These are phyloP conservation scores for Knufia fluminis DNA, from an alignment of 2,329 filamentous ascomycete genomes.

Conservation along the genomic window DNA sequence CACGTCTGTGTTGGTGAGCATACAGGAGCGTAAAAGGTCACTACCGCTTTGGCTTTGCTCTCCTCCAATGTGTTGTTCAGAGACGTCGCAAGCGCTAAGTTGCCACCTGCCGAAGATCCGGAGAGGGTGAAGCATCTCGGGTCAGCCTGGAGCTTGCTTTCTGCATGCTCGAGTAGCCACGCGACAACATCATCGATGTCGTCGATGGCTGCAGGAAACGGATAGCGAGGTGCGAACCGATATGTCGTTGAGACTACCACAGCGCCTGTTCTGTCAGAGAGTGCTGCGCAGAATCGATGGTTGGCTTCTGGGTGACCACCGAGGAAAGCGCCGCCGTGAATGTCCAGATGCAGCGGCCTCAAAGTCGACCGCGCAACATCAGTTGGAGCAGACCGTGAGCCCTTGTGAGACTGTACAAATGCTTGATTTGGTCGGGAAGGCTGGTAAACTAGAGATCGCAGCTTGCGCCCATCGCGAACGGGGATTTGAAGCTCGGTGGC, in stretches of 20 bases:
- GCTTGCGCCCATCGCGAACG: not conserved
- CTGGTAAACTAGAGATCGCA: not conserved
- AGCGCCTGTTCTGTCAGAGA: constrained; percentile 3
- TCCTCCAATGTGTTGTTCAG: constrained; percentile 23
- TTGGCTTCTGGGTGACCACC: constrained; percentile 12
- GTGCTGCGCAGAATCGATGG: not conserved
- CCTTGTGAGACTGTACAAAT: no score
- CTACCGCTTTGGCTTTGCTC: constrained; percentile 31
- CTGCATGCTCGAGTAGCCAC: constrained; percentile 32
- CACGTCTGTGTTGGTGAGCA: constrained; percentile 1
- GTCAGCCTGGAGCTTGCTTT: constrained; percentile 31
- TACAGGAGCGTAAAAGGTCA: constrained; percentile 33
- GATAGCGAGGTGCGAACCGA: constrained; percentile 38
- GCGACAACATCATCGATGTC: constrained; percentile 39
- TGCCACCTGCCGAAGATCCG: constrained; percentile 39
- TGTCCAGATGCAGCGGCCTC: constrained; percentile 15
- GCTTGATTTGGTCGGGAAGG: no score
- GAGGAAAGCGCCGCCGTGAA: constrained; percentile 16
- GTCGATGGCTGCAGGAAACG: constrained; percentile 36
- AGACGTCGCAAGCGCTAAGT: constrained; percentile 32
- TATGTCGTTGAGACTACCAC: constrained; percentile 22
- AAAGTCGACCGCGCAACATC: not conserved
- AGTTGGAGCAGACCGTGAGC: not conserved
- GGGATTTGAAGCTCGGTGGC: constrained; percentile 3
- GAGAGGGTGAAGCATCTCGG: constrained; percentile 33